phyloP scores from a whole-genome alignment of 2,329 filamentous ascomycete species.

The Epichloe sibirici region DNA sequence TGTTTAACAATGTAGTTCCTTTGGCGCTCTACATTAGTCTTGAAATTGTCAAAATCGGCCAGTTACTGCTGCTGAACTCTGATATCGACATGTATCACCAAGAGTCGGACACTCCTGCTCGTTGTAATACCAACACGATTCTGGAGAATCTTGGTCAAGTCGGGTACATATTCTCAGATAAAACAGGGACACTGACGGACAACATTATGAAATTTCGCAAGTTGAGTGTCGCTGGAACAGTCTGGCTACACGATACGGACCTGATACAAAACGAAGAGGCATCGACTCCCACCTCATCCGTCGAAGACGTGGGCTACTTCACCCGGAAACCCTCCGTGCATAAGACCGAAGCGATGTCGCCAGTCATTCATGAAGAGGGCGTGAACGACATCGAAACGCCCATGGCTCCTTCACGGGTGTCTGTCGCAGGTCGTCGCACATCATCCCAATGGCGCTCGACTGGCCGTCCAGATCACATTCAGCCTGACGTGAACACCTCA shows the following conservation, averaged over 20 bases:
- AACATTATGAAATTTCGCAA: slow-evolving; percentile 95
- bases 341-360: slow-evolving; percentile 16
- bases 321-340: slow-evolving; percentile 14
- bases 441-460: slow-evolving; percentile 39
- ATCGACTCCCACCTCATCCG: background rate
- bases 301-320: slow-evolving; percentile 2
- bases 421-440: slow-evolving; percentile 27
- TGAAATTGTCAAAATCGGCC: slow-evolving; percentile 71
- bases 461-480: slow-evolving; percentile 33
- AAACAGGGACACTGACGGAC: slow-evolving; percentile 87
- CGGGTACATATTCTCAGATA: slow-evolving; percentile 83
- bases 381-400: slow-evolving; percentile 11
- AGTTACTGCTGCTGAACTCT: slow-evolving; percentile 64
- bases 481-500: slow-evolving; percentile 50
- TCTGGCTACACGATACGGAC: slow-evolving; percentile 77
- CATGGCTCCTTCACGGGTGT: slow-evolving; percentile 20
- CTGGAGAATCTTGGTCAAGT: slow-evolving; percentile 89
- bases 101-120: slow-evolving; percentile 70
- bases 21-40: slow-evolving; percentile 84
- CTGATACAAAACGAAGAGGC: slow-evolving; percentile 27
- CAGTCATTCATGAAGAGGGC: slow-evolving; percentile 21
- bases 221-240: slow-evolving; percentile 76
- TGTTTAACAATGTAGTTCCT: slow-evolving; percentile 94
- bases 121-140: slow-evolving; percentile 88
- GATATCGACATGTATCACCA: slow-evolving; percentile 90